phyloP scores from a whole-genome alignment of 148 eudicot genomes.

The Gaultheria prostrata region DNA sequence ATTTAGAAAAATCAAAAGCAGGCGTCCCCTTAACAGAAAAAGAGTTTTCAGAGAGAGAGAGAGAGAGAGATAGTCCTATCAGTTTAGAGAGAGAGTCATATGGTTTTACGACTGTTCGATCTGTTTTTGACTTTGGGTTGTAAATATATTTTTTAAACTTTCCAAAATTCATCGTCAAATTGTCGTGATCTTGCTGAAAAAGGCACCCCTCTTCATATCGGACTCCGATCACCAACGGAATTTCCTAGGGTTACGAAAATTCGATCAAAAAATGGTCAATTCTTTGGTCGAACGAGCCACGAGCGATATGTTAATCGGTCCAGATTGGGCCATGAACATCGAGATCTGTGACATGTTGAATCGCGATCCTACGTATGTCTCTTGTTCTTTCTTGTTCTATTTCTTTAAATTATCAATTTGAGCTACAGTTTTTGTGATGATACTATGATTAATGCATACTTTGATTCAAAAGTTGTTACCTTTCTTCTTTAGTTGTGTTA shows the following conservation, averaged over 20 bases:
- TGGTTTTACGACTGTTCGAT: conserved; percentile 17
- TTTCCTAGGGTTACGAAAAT: background rate
- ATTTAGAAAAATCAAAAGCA: background rate
- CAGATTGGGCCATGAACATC: conserved; percentile 97
- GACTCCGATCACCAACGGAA: conserved; percentile 6
- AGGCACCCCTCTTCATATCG: background rate
- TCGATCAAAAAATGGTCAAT: conserved; percentile 61
- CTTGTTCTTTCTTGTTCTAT: background rate
- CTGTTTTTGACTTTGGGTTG: background rate
- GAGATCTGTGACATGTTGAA: conserved; percentile 97
- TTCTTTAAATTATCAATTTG: background rate
- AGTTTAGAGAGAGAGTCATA: background rate
- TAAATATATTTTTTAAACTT: background rate
- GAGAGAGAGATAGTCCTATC: background rate
- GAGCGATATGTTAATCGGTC: conserved; percentile 82
- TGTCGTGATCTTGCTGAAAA: conserved; percentile 18
- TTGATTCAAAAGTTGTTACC: background rate
- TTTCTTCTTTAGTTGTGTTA: background rate
- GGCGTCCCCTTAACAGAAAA: conserved; percentile 1
- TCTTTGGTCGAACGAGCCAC: conserved; percentile 88
- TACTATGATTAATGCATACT: background rate
- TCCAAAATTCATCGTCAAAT: background rate
- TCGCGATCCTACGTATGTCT: conserved; percentile 71
- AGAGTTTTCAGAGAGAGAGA: background rate
- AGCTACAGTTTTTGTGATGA: background rate